Base-by-base conservation (phyloP, 768 basidiomycete species). In the Lentinus brumalis region DNA sequence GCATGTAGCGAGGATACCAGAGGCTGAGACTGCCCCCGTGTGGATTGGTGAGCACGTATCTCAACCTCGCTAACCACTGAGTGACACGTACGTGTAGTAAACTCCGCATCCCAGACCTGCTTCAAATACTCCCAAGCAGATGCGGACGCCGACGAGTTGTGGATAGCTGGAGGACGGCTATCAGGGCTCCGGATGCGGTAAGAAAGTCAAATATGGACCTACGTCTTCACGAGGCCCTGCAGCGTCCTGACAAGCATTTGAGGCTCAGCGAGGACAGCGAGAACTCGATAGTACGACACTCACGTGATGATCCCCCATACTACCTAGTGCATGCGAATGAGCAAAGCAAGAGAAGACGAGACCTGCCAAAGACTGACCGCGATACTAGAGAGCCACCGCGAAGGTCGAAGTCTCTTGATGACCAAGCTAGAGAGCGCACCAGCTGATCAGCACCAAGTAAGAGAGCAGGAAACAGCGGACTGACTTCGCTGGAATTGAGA, bases 401-500 rank as follows among this genome's bases (percentile, higher is more conserved):
- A 88, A 11, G 88, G 88, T 42, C 82, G 78, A 66, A 88, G 78
- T 32, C 77, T 78, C 67, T 87, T 87, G 29, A 88, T 73, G 9
- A 86, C 79, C 52, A 87, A 65, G 66, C 65, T 73, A 50, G 45
- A 59, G 7, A 14, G 10, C 3, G 11, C 6, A 35, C 42, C 46
- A 26, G 3, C 18, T 29, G n/a, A 89, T 90, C 38, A 85, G 80
- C 1, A 86, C 87, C 82, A 44, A 42, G 21, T 38, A 9, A 5
- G n/a, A 21, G 40, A 7, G 10, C n/a, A 4, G 15, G 12, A 4
- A 11, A 3, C 35, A 35, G 11, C 11, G 35, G 3, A 1, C 78
- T 35, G 59, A 88, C 86, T 90, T 90, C 30, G 85, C 81, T 1
- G 87, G 88, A 60, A 83, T 86, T 73, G 89, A 87, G 56, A 86